phyloP scores from a whole-genome alignment of 2,329 filamentous ascomycete species.

The Ceratocystis huliohia region DNA sequence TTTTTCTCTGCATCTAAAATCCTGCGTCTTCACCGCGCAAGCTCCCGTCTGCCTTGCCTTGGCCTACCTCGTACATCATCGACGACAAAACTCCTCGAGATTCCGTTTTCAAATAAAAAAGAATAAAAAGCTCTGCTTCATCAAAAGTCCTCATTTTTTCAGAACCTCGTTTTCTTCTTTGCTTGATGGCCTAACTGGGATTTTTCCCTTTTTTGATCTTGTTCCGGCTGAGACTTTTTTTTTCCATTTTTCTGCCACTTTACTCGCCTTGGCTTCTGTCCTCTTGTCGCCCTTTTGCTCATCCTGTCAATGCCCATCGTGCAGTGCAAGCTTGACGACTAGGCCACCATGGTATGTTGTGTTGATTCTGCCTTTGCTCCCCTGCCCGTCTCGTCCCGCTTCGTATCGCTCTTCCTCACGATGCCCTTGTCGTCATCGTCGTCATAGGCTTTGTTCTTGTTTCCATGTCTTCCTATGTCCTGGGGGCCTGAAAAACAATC shows the following conservation, averaged over 20 bases:
- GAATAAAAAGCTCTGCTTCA: not conserved
- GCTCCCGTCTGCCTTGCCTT: not conserved
- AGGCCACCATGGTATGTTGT: not conserved
- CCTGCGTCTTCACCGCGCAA: not conserved
- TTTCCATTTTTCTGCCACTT: conserved; percentile 24
- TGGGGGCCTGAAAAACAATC: not conserved
- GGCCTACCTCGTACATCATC: not conserved
- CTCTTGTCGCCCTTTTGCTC: conserved; percentile 1
- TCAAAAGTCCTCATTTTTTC: not conserved
- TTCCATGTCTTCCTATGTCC: not conserved
- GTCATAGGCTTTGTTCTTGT: not conserved
- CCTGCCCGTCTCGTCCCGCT: not conserved
- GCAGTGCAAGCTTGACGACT: not conserved
- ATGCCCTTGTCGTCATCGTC: not conserved
- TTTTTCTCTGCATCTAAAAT: not conserved
- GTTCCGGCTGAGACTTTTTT: conserved; percentile 29
- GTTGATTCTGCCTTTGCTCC: not conserved
- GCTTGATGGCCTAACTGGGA: not conserved
- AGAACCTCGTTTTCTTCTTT: not conserved
- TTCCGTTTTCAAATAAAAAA: conserved; percentile 2
- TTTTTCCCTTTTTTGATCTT: conserved; percentile 1
- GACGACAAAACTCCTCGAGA: not conserved
- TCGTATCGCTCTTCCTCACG: not conserved
- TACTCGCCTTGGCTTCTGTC: not conserved
- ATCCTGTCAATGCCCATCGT: conserved; percentile 5